Evolutionary conservation across 768 basidiomycete species (phyloP).

Genomic region (Phylloporus scabripes): DNA sequence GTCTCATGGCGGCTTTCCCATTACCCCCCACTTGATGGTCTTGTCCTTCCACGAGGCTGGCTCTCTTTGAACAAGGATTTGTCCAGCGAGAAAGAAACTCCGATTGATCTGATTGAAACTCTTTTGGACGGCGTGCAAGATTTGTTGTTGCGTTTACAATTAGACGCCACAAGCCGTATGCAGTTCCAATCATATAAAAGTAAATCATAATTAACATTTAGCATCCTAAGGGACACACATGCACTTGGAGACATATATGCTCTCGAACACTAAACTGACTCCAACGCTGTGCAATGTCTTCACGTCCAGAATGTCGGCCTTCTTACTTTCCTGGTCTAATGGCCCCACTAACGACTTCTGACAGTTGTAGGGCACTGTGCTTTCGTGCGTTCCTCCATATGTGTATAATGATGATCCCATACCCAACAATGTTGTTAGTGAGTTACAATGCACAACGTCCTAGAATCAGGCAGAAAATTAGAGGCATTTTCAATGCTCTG

Average conservation of each 20-base stretch:
- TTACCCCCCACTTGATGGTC: constrained; percentile 32
- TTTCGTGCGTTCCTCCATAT: constrained; percentile 36
- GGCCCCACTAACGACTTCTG: not conserved
- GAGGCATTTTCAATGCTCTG: constrained; percentile 9
- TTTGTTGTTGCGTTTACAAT: constrained; percentile 29
- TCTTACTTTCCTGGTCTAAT: not conserved
- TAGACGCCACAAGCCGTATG: constrained; percentile 26
- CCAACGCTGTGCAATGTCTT: constrained; percentile 33
- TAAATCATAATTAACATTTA: not conserved
- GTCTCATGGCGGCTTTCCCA: constrained; percentile 29
- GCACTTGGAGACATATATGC: constrained; percentile 1
- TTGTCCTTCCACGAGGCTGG: constrained; percentile 55
- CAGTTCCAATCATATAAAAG: not conserved
- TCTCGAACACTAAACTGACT: constrained; percentile 11
- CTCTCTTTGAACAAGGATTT: constrained; percentile 24
- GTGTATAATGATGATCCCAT: not conserved
- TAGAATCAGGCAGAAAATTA: constrained; percentile 1
- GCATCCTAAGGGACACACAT: no score
- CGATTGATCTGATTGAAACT: constrained; percentile 37
- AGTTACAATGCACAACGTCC: constrained; percentile 25
- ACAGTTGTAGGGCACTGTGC: constrained; percentile 44
- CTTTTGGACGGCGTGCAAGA: constrained; percentile 18
- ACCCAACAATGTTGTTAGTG: constrained; percentile 1
- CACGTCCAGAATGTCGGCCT: constrained; percentile 43
- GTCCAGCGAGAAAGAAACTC: constrained; percentile 9